Evolutionary conservation across 768 basidiomycete genomes (phyloP).

Genomic region (Tephrocybe rancida): DNA sequence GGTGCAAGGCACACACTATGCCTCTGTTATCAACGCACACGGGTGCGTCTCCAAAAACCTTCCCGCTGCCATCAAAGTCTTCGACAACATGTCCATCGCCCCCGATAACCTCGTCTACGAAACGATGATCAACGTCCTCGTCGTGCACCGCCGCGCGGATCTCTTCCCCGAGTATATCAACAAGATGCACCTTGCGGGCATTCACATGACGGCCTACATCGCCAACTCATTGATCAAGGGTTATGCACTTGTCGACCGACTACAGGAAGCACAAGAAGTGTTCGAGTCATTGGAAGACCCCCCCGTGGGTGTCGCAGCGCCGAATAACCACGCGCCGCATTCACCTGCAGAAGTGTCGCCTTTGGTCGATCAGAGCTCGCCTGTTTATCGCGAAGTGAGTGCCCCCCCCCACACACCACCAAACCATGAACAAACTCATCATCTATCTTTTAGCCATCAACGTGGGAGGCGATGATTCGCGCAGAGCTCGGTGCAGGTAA

Average conservation of each 20-base stretch:
- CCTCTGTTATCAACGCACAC: slow-evolving; percentile 85
- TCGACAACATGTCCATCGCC: slow-evolving; percentile 68
- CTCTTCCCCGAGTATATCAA: slow-evolving; percentile 69
- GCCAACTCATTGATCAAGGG: slow-evolving; percentile 84
- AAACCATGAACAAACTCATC: slow-evolving; percentile 3
- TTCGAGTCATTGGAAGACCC: slow-evolving; percentile 86
- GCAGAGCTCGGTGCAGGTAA: slow-evolving; percentile 85
- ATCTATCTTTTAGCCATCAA: slow-evolving; percentile 67
- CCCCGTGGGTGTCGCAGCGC: slow-evolving; percentile 81
- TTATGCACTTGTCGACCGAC: slow-evolving; percentile 64
- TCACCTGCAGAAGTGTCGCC: slow-evolving; percentile 36
- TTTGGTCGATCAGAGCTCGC: slow-evolving; percentile 45
- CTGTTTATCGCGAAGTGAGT: slow-evolving; percentile 82
- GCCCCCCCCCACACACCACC: slow-evolving; percentile 8
- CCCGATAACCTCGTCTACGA: slow-evolving; percentile 91
- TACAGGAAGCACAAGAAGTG: slow-evolving; percentile 71
- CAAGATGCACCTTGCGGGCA: slow-evolving; percentile 60
- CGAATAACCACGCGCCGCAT: slow-evolving; percentile 85
- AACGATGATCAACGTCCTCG: slow-evolving; percentile 84
- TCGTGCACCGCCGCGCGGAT: slow-evolving; percentile 77
- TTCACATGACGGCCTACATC: slow-evolving; percentile 95
- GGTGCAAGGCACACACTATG: slow-evolving; percentile 57
- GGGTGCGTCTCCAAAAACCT: slow-evolving; percentile 82
- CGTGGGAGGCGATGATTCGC: slow-evolving; percentile 95
- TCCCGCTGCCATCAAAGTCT: slow-evolving; percentile 72